Percentiles rank a stretch among this genome's conserved stretches.
These are phyloP conservation scores for Bipolaris zeicola DNA, from an alignment of 2,329 filamentous ascomycete species.

Conservation along the genomic window DNA sequence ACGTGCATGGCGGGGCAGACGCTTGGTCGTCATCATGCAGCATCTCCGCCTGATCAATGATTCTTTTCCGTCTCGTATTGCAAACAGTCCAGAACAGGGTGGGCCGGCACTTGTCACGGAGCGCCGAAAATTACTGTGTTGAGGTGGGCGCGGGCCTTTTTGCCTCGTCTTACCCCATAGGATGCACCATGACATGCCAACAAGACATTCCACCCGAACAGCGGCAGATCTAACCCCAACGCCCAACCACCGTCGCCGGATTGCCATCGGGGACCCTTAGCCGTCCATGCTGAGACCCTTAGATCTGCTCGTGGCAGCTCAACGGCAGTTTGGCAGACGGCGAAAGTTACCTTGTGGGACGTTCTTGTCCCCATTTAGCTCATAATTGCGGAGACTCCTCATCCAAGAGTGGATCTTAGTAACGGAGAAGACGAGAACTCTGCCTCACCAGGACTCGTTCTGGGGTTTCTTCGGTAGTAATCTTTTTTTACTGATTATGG, in stretches of 20 bases:
- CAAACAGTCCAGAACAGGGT: background rate
- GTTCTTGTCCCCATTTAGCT: slow-evolving; percentile 13
- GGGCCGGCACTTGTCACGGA: slow-evolving; percentile 1
- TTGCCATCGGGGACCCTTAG: slow-evolving; percentile 18
- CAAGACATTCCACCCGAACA: slow-evolving; percentile 20
- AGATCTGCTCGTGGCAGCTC: slow-evolving; percentile 15
- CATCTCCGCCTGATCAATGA: slow-evolving; percentile 21
- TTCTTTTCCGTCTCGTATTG: background rate
- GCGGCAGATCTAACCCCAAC: slow-evolving; percentile 20
- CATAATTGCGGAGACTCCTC: slow-evolving; percentile 19
- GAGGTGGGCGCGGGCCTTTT: slow-evolving; percentile 14
- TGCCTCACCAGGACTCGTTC: slow-evolving; percentile 22
- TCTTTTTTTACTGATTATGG: slow-evolving; percentile 11
- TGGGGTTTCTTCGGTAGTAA: slow-evolving; percentile 26
- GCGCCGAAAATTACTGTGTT: slow-evolving; percentile 41
- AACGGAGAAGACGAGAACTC: slow-evolving; percentile 26
- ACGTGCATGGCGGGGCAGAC: slow-evolving; percentile 19
- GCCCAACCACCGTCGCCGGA: slow-evolving; percentile 33
- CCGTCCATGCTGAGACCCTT: slow-evolving; percentile 27
- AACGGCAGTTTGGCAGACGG: slow-evolving; percentile 23
- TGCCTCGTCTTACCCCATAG: slow-evolving; percentile 13
- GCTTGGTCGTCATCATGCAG: slow-evolving; percentile 27
- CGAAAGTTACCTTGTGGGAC: slow-evolving; percentile 36
- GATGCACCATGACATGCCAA: slow-evolving; percentile 11
- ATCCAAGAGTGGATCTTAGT: slow-evolving; percentile 23